These are phyloP conservation scores for Nyssa sinensis DNA, from an alignment of 148 eudicot genomes.

Conservation along the genomic window DNA sequence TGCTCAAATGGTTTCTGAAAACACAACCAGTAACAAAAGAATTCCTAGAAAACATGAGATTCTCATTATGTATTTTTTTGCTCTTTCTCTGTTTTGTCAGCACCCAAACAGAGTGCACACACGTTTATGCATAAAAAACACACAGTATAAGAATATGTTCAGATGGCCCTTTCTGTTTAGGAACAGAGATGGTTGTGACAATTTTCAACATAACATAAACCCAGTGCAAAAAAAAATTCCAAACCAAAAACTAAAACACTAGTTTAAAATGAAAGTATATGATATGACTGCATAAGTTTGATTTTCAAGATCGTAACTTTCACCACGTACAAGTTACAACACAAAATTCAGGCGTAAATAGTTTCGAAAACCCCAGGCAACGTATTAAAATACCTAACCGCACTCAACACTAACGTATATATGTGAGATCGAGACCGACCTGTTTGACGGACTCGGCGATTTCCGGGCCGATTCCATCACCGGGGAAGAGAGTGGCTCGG, in stretches of 20 bases:
- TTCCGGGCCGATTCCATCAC: slow-evolving; percentile 98
- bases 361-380: background rate
- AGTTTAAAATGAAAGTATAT: too few relatives aligned
- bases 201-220: background rate
- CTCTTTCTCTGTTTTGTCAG: too few relatives aligned
- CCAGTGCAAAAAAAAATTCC: background rate
- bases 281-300: background rate
- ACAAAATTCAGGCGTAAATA: background rate
- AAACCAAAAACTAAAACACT: background rate
- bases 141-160: background rate
- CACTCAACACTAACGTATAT: too few relatives aligned
- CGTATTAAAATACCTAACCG: background rate
- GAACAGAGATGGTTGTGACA: background rate
- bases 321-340: background rate
- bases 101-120: too few relatives aligned
- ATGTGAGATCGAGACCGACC: too few relatives aligned
- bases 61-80: too few relatives aligned
- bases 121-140: background rate
- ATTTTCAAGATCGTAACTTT: background rate
- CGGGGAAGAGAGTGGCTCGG: slow-evolving; percentile 94
- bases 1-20: too few relatives aligned
- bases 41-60: too few relatives aligned
- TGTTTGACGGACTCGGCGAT: slow-evolving; percentile 91
- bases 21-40: too few relatives aligned
- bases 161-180: background rate